Percentiles rank a stretch among this genome's conserved stretches.
Conservation (phyloP, 345 rosid genomes). For the Pugionium cornutum region DNA sequence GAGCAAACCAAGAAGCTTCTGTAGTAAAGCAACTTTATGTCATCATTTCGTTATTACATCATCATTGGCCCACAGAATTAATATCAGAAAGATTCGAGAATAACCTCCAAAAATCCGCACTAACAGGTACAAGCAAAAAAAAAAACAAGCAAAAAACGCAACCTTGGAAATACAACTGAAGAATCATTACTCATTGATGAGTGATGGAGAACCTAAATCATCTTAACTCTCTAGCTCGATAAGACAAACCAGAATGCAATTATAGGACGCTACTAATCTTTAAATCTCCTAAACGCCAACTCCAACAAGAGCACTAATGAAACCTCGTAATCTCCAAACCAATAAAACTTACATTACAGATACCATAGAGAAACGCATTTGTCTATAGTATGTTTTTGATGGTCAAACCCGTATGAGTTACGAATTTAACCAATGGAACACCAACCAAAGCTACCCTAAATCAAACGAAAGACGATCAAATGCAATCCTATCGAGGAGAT, state of each 20-base stretch:
- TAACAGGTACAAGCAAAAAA: constrained; percentile 17
- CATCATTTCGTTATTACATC: constrained; percentile 29
- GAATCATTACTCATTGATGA: constrained; percentile 7
- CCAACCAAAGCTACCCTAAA: constrained; percentile 11
- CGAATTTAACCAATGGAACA: neutral
- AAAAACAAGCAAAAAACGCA: neutral
- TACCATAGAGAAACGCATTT: constrained; percentile 14
- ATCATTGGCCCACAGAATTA: constrained; percentile 34
- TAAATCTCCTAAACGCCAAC: neutral
- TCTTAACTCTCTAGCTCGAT: neutral
- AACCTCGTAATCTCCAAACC: neutral
- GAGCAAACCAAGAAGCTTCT: constrained; percentile 27
- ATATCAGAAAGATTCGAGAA: constrained; percentile 28
- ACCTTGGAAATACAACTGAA: neutral
- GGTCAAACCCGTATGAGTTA: constrained; percentile 1
- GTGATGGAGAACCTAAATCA: constrained; percentile 1
- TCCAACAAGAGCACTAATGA: constrained; percentile 14
- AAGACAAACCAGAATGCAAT: constrained; percentile 10
- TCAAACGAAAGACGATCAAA: constrained; percentile 24
- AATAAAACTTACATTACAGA: constrained; percentile 19
- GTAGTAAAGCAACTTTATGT: constrained; percentile 36
- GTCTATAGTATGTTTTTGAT: neutral
- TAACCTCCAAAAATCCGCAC: constrained; percentile 27
- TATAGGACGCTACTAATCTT: neutral
- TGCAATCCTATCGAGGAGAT: constrained; percentile 9